These are phyloP conservation scores for Rhododendron ferrugineum DNA, from an alignment of 148 eudicot genomes.

Conservation along the genomic window DNA sequence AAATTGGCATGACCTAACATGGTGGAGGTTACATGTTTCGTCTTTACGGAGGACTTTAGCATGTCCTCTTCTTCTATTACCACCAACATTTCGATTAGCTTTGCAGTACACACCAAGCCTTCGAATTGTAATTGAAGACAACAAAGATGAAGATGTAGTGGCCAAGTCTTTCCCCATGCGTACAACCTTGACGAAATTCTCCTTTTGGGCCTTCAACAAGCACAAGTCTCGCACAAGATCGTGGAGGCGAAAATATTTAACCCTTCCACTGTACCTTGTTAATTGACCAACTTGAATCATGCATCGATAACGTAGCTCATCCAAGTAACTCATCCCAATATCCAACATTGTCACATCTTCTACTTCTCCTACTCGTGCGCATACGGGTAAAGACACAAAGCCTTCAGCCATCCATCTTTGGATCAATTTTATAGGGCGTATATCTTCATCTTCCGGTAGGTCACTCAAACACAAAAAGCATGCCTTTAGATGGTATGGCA, in stretches of 20 bases:
- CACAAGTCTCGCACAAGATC: conserved; percentile 12
- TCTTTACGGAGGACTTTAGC: not conserved
- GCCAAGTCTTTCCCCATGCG: not conserved
- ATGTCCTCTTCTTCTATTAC: not conserved
- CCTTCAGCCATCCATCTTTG: not conserved
- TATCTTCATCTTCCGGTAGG: conserved; percentile 22
- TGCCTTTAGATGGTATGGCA: conserved; percentile 19
- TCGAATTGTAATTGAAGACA: not conserved
- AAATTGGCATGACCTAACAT: not conserved
- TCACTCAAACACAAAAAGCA: conserved; percentile 23
- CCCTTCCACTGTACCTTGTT: conserved; percentile 10
- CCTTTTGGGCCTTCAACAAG: not conserved
- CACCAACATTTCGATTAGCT: not conserved
- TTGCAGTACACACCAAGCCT: not conserved
- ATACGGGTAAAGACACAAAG: not conserved
- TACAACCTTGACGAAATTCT: not conserved
- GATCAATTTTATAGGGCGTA: not conserved
- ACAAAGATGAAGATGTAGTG: not conserved
- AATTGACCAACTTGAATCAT: not conserved
- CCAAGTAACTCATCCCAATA: conserved; percentile 21
- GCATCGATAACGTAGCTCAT: conserved; percentile 16
- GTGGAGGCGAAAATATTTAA: conserved; percentile 21
- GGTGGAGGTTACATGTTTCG: not conserved
- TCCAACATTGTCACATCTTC: conserved; percentile 13
- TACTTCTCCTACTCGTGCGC: not conserved